Evolutionary conservation across 306 rosid species (phyloP), one percentile per base, ranked within the genome.

Genomic region (Lathyrus oleraceus): DNA sequence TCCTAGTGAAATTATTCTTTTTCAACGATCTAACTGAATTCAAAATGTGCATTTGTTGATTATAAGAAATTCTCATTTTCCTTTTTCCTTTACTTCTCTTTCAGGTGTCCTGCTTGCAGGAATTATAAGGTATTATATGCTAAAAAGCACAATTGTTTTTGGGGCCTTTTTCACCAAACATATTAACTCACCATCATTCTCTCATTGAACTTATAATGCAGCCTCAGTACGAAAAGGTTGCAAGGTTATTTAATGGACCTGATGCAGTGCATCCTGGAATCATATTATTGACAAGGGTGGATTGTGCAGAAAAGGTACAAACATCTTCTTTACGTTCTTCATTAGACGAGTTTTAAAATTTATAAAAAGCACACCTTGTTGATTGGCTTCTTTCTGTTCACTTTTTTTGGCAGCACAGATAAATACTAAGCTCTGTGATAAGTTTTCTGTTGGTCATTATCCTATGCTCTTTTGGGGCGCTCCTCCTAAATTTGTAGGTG

Each of bases 61-160:
- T 1, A 35, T 23, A 15, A 4, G 36, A 66, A 40, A 47, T 75
- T 82, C 78, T 77, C 27, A 80, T 78, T 63, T 66, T 68, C 15
- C 39, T 42, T 73, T 9, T 76, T 54, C 65, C 67, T 30, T 43
- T 71, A 14, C 71, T 83, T 72, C 19, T 70, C 44, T 72, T 42
- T 12, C 86, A 94, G 99, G 99, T 94, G 96, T 62, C 99, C 99
- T 64, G 97, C 99, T 43, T 94, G 99, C 88, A 84, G 97, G 72
- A 90, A 94, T 74, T 91, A 94, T 72, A 94, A 94, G 99, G 99
- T 94, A 81, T 72, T 69, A 25, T 40, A 49, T 61, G 21, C 61
- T 67, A 11, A 64, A 76, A 72, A 54, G 28, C 39, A 30, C 52
- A 44, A 23, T 12, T 15, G 39, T 2, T 25, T 53, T 10, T 53